These are phyloP conservation scores for Bruguiera sexangula DNA, from an alignment of 345 rosid genomes.

Conservation along the genomic window DNA sequence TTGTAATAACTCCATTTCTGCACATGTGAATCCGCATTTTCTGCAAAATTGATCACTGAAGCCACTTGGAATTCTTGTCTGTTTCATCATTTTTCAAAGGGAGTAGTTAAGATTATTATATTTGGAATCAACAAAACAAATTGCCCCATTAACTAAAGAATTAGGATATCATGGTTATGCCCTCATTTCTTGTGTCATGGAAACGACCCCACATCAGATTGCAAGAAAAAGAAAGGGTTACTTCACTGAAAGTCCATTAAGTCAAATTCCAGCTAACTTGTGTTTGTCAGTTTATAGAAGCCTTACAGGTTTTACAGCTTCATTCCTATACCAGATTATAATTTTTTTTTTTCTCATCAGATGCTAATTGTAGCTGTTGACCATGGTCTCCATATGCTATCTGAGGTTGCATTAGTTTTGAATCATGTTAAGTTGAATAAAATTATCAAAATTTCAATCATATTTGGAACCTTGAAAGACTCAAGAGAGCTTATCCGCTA, in stretches of 20 bases:
- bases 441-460: no score
- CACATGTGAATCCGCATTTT: conserved; percentile 57
- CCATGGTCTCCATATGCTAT: no score
- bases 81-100: conserved; percentile 57
- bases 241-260: conserved; percentile 21
- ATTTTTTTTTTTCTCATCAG: no score
- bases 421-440: no score
- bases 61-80: conserved; percentile 38
- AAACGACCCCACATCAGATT: conserved; percentile 26
- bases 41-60: conserved; percentile 32
- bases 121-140: conserved; percentile 19
- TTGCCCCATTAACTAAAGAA: conserved; percentile 1
- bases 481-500: no score
- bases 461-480: no score
- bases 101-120: conserved; percentile 40
- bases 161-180: conserved; percentile 3
- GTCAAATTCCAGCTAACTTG: conserved; percentile 33
- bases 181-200: conserved; percentile 21
- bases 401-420: no score
- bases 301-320: not conserved
- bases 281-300: conserved; percentile 22
- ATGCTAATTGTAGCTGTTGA: no score
- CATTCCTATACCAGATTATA: no score
- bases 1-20: conserved; percentile 10
- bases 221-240: conserved; percentile 12